Percentiles rank a stretch among this genome's conserved stretches.
These are phyloP conservation scores for Suhomyces tanzawaensis DNA, from an alignment of 805 yeast species.

Conservation along the genomic window DNA sequence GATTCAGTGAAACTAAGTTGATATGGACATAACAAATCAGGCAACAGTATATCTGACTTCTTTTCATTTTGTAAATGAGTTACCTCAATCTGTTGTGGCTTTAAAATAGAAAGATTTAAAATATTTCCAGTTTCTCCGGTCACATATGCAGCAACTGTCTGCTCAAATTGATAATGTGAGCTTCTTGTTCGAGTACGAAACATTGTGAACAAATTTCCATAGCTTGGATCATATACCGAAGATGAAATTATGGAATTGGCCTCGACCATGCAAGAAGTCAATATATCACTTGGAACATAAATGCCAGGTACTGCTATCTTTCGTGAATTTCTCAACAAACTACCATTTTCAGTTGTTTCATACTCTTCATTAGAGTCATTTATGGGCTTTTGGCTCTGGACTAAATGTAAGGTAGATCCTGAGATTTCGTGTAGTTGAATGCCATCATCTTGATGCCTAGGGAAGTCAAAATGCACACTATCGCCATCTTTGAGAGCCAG, in stretches of 20 bases:
- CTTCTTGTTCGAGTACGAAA: slow-evolving; percentile 14
- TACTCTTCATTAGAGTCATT: background rate
- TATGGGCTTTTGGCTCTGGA: background rate
- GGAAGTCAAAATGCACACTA: slow-evolving; percentile 1
- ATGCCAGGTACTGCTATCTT: slow-evolving; percentile 2
- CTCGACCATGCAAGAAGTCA: slow-evolving; percentile 21
- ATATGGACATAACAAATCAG: slow-evolving; percentile 7
- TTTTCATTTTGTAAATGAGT: background rate
- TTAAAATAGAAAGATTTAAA: slow-evolving; percentile 21
- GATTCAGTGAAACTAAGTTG: slow-evolving; percentile 22
- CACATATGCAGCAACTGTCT: slow-evolving; percentile 23
- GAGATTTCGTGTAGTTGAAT: slow-evolving; percentile 6
- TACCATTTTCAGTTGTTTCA: background rate
- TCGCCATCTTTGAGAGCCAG: background rate
- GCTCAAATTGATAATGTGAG: slow-evolving; percentile 1
- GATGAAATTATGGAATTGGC: slow-evolving; percentile 23
- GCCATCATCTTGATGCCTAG: slow-evolving; percentile 7
- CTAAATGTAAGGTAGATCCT: background rate
- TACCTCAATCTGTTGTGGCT: background rate
- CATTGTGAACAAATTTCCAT: slow-evolving; percentile 22
- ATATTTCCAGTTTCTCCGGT: slow-evolving; percentile 31
- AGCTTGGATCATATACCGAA: slow-evolving; percentile 35
- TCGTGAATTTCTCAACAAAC: background rate
- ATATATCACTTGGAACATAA: slow-evolving; percentile 24
- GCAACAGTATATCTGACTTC: slow-evolving; percentile 14